Conservation (phyloP, 768 basidiomycete genomes). For the Crassisporium funariophilum region DNA sequence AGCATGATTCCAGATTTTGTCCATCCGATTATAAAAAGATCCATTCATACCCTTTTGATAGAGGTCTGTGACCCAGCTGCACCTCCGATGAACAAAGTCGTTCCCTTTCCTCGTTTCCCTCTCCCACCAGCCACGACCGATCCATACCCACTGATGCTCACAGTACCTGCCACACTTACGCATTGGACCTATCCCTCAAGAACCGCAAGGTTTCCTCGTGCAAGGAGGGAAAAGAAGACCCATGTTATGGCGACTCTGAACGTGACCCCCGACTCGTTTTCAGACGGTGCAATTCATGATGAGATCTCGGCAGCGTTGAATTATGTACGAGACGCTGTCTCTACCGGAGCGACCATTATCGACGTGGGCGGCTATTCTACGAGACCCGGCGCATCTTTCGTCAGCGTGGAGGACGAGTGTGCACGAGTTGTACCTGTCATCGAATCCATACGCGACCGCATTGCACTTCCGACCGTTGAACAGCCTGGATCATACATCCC, state of each 20-base stretch:
- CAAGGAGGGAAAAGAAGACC: conserved; percentile 32
- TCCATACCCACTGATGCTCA: conserved; percentile 23
- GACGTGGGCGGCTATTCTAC: conserved; percentile 97
- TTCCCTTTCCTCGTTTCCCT: conserved; percentile 69
- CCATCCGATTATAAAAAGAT: conserved; percentile 60
- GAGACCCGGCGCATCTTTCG: conserved; percentile 72
- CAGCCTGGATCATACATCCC: conserved; percentile 1
- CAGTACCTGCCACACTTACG: conserved; percentile 48
- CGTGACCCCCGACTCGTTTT: conserved; percentile 94
- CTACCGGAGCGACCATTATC: conserved; percentile 70
- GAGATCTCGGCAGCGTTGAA: conserved; percentile 53
- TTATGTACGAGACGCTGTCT: conserved; percentile 51
- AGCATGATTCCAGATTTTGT: conserved; percentile 81
- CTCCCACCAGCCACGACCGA: conserved; percentile 17
- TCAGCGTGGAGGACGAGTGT: conserved; percentile 71
- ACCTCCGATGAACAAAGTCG: conserved; percentile 67
- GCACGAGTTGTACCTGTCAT: conserved; percentile 70
- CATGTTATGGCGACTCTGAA: conserved; percentile 93
- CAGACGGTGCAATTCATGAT: conserved; percentile 73
- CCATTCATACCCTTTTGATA: conserved; percentile 48
- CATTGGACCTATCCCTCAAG: conserved; percentile 51
- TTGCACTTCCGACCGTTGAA: conserved; percentile 1
- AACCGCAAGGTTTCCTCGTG: conserved; percentile 1
- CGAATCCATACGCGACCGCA: conserved; percentile 41
- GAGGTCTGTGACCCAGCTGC: conserved; percentile 37